Evolutionary conservation across 345 rosid genomes (phyloP), one percentile per base, ranked within the genome.

Genomic region (Syzygium aromaticum): DNA sequence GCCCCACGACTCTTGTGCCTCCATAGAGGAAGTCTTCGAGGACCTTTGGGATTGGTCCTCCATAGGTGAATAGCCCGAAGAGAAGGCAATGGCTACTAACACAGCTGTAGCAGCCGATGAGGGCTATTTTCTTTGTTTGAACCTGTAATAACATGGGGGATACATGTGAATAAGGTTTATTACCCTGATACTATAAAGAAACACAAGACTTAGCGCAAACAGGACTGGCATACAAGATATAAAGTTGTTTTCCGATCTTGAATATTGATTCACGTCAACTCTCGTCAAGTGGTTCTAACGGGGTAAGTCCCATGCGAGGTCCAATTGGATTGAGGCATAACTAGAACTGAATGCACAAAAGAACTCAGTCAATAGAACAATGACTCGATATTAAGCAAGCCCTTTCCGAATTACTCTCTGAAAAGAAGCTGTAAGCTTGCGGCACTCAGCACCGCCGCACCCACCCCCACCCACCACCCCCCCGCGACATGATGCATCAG

Each of bases 151-250:
- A 6, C 21, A 14, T 1, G 3, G 3, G 38, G 77, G 77, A 61
- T 3, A 61, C 7, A n/a, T 28, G 10, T 16, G 77, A 64, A 43
- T 2, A 0, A 8, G 46, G 23, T 33, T 67, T 0, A 33, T 33
- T 67, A 67, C 33, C 9, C 3, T 1, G 0, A 1, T 33, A 19
- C 3, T 0, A 8, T 30, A 67, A 67, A 67, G 46, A 2, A 67
- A 8, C 23, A 30, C 3, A 1, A 63, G 3, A 43, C 46, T 43
- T 43, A 43, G 1, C 1, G 7, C 46, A 43, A 43, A 43, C 46
- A 43, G 46, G 46, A 43, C 46, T 43, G 46, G 46, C 46, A 43
- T 7, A 43, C 46, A 43, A 43, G 46, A 43, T 43, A 43, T 43
- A 5, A 43, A 43, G 46, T 43, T 43, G 46, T 5, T 43, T 43